A percentile compares a stretch with the other conserved stretches of the same genome.
Conservation (phyloP, 768 basidiomycete genomes). For the Lactarius hengduanensis region DNA sequence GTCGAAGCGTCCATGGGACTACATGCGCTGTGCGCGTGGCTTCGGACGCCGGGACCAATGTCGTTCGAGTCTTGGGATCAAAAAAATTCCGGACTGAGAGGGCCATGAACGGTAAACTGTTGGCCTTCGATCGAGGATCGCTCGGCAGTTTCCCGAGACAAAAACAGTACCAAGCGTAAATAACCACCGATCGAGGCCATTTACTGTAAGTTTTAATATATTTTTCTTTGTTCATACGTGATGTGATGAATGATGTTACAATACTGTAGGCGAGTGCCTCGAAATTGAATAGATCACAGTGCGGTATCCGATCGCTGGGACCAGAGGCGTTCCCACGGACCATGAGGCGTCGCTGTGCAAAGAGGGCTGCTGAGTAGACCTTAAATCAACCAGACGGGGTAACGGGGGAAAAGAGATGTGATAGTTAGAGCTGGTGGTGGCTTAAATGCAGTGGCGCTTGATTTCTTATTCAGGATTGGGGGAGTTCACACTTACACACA, state of each 20-base stretch:
- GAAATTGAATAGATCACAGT: not conserved
- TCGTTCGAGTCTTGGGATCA: not conserved
- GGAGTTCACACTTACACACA: slow-evolving; percentile 11
- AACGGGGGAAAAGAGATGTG: not conserved
- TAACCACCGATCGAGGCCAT: not conserved
- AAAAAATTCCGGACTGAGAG: not conserved
- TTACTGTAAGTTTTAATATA: not conserved
- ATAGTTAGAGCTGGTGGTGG: not conserved
- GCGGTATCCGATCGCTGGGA: not conserved
- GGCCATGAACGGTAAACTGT: not conserved
- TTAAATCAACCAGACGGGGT: not conserved
- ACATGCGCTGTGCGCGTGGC: too few relatives aligned
- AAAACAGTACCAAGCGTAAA: too few relatives aligned
- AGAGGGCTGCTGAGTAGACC: too few relatives aligned
- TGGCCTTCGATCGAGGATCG: not conserved
- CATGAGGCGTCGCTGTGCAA: too few relatives aligned
- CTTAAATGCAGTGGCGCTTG: not conserved
- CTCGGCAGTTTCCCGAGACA: slow-evolving; percentile 2
- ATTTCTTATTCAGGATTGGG: not conserved
- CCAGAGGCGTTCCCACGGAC: not conserved
- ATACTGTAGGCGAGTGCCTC: not conserved
- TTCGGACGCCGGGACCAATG: not conserved
- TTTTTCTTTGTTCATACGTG: too few relatives aligned
- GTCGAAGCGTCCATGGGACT: not conserved
- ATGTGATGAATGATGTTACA: too few relatives aligned